Percentiles rank a stretch among this genome's conserved stretches.
Evolutionary conservation across 192 early-diverging fungal species (phyloP).

Genomic region (Dissophora globulifera): DNA sequence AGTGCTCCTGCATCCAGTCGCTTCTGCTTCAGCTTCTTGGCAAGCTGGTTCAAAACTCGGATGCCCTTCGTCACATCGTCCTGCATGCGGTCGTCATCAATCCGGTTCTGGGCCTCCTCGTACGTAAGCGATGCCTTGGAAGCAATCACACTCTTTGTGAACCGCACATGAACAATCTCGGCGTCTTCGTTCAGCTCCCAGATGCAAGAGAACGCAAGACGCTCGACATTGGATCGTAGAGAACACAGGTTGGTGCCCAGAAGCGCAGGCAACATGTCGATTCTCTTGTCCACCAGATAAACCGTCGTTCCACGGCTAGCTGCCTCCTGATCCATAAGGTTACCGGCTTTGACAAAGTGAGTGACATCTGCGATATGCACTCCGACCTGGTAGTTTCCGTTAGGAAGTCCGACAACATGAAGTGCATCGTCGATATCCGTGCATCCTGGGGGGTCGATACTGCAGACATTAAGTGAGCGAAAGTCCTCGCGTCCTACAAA

Average conservation of each 20-base stretch:
- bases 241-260: slow-evolving; percentile 84
- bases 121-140: slow-evolving; percentile 95
- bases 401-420: slow-evolving; percentile 81
- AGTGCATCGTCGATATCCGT: slow-evolving; percentile 99
- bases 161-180: slow-evolving; percentile 78
- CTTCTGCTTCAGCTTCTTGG: slow-evolving; percentile 81
- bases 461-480: slow-evolving; percentile 86
- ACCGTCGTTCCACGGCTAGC: slow-evolving; percentile 89
- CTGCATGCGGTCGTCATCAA: slow-evolving; percentile 72
- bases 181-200: slow-evolving; percentile 76
- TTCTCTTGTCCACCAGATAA: slow-evolving; percentile 90
- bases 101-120: slow-evolving; percentile 91
- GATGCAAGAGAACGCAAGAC: slow-evolving; percentile 92
- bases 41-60: slow-evolving; percentile 78
- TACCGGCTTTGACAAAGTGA: slow-evolving; percentile 85
- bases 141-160: slow-evolving; percentile 89
- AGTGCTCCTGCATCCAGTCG: slow-evolving; percentile 89
- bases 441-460: slow-evolving; percentile 99
- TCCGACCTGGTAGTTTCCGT: slow-evolving; percentile 90
- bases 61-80: slow-evolving; percentile 80
- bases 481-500: slow-evolving; percentile 83
- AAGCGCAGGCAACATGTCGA: slow-evolving; percentile 94
- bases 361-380: slow-evolving; percentile 98
- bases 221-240: slow-evolving; percentile 86
- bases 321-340: slow-evolving; percentile 89